phyloP scores from a whole-genome alignment of 2,329 filamentous ascomycete genomes.

The Fusarium acutatum region DNA sequence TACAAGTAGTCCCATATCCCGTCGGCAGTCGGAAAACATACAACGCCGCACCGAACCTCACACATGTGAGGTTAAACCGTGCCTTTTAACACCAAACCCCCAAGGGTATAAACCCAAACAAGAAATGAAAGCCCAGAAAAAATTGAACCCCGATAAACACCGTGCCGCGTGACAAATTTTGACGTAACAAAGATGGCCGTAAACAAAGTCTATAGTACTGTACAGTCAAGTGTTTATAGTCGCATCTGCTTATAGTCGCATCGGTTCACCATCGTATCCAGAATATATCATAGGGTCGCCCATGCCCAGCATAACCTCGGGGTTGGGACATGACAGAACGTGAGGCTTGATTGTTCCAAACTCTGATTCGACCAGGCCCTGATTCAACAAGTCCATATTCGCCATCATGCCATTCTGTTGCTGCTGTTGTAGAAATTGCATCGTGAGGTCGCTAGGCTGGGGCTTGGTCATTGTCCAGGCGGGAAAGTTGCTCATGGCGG shows the following conservation, averaged over 20 bases:
- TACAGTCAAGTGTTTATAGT: conserved; percentile 27
- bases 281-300: conserved; percentile 68
- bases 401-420: conserved; percentile 53
- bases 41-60: conserved; percentile 17
- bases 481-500: conserved; percentile 46
- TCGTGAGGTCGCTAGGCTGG: conserved; percentile 42
- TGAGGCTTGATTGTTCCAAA: conserved; percentile 66
- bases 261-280: conserved; percentile 57
- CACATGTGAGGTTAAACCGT: not conserved
- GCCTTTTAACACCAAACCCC: conserved; percentile 19
- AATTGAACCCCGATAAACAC: conserved; percentile 25
- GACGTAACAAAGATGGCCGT: conserved; percentile 38
- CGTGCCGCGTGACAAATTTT: conserved; percentile 35
- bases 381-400: conserved; percentile 57
- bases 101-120: conserved; percentile 15
- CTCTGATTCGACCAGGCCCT: conserved; percentile 60
- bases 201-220: conserved; percentile 39
- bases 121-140: conserved; percentile 11
- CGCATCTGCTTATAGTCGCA: conserved; percentile 47
- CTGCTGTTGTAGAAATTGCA: conserved; percentile 56
- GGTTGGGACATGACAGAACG: conserved; percentile 60
- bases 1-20: conserved; percentile 6
- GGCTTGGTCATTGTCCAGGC: conserved; percentile 45
- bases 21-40: conserved; percentile 10
- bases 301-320: conserved; percentile 65